These are phyloP conservation scores for Penicillium psychrofluorescens DNA, from an alignment of 495 filamentous ascomycete genomes.

Conservation along the genomic window DNA sequence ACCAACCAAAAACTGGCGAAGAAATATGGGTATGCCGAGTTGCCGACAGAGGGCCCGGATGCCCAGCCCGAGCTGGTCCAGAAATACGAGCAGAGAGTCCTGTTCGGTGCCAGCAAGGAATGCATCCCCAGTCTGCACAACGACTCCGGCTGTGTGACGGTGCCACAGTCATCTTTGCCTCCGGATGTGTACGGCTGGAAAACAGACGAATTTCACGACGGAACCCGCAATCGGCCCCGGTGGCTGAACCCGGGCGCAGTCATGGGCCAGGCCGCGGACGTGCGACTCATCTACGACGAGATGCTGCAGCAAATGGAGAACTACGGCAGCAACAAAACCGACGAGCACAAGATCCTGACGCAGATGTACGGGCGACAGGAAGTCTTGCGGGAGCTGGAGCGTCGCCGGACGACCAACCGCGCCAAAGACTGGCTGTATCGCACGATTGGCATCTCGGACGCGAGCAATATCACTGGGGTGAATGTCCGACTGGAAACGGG, in stretches of 20 bases:
- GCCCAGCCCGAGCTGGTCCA: slow-evolving; percentile 26
- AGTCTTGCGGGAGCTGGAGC: slow-evolving; percentile 44
- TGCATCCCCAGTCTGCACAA: slow-evolving; percentile 39
- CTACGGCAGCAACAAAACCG: slow-evolving; percentile 19
- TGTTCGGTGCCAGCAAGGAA: slow-evolving; percentile 55
- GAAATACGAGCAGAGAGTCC: slow-evolving; percentile 47
- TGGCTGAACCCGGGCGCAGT: slow-evolving; percentile 46
- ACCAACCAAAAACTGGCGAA: slow-evolving; percentile 40
- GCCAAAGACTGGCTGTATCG: slow-evolving; percentile 41
- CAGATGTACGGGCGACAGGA: slow-evolving; percentile 55
- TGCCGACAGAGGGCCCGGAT: background rate
- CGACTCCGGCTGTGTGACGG: slow-evolving; percentile 45
- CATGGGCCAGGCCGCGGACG: slow-evolving; percentile 45
- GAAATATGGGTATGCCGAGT: slow-evolving; percentile 33
- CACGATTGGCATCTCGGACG: slow-evolving; percentile 37
- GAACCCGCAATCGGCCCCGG: slow-evolving; percentile 38
- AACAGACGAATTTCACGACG: slow-evolving; percentile 38
- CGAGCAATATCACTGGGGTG: slow-evolving; percentile 38
- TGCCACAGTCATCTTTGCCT: slow-evolving; percentile 49
- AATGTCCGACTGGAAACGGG: slow-evolving; percentile 30
- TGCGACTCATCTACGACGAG: slow-evolving; percentile 44
- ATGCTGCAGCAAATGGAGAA: slow-evolving; percentile 35
- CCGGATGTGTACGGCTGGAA: slow-evolving; percentile 50
- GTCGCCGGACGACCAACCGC: slow-evolving; percentile 26
- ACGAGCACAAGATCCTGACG: slow-evolving; percentile 45